Evolutionary conservation across 768 basidiomycete genomes (phyloP).

Genomic region (Boletus rubescentipes): DNA sequence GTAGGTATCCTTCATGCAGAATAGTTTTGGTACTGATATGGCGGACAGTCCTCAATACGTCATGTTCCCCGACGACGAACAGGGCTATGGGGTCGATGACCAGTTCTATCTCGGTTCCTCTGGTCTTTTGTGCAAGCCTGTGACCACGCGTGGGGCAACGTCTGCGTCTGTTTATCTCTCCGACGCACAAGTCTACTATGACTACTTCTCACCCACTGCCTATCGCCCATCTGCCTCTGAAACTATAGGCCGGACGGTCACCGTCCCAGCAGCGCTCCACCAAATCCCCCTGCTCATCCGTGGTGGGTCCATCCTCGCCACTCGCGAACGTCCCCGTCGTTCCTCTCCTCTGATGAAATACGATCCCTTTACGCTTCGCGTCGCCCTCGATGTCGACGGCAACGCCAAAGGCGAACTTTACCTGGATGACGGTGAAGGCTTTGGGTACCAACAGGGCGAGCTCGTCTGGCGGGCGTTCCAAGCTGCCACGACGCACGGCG

Average conservation of each 20-base stretch:
- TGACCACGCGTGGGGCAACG: slow-evolving; percentile 69
- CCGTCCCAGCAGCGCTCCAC: slow-evolving; percentile 75
- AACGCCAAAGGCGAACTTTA: slow-evolving; percentile 84
- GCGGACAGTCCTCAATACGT: slow-evolving; percentile 88
- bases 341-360: slow-evolving; percentile 84
- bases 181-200: slow-evolving; percentile 92
- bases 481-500: slow-evolving; percentile 45
- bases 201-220: slow-evolving; percentile 76
- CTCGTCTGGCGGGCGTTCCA: slow-evolving; percentile 80
- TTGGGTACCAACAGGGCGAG: slow-evolving; percentile 69
- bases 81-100: slow-evolving; percentile 88
- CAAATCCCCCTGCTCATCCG: slow-evolving; percentile 84
- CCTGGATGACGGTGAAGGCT: slow-evolving; percentile 91
- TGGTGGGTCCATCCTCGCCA: slow-evolving; percentile 87
- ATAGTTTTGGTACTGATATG: background rate
- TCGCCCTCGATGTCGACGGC: slow-evolving; percentile 64
- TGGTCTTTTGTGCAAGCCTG: slow-evolving; percentile 89
- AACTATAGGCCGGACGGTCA: slow-evolving; percentile 60
- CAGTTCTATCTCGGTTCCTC: slow-evolving; percentile 91
- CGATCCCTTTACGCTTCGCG: slow-evolving; percentile 90
- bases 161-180: slow-evolving; percentile 79
- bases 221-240: slow-evolving; percentile 56
- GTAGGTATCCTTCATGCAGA: slow-evolving; percentile 40
- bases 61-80: slow-evolving; percentile 84
- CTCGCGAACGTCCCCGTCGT: slow-evolving; percentile 83